Conservation (phyloP, 257 asterid genomes). For the Gardenia jasminoides region DNA sequence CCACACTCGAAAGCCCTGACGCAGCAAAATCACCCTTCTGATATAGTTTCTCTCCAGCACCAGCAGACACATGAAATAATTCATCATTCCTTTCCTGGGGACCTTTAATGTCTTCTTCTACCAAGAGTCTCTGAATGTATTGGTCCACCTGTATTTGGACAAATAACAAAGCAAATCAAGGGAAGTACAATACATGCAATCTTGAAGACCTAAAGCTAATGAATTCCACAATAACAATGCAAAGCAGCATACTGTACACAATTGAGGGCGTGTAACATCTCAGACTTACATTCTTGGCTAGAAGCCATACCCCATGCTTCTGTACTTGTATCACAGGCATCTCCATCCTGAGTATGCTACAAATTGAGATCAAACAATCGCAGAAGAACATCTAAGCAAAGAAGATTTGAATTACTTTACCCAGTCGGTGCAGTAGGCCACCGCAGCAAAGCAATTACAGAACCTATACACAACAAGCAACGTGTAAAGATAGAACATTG, state of each 20-base stretch:
- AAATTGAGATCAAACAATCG: conserved; percentile 24
- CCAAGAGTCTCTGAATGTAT: conserved; percentile 80
- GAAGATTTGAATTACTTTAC: conserved; percentile 42
- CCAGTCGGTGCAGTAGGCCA: conserved; percentile 99
- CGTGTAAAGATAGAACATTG: conserved; percentile 2
- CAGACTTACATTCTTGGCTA: conserved; percentile 67
- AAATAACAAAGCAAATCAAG: conserved; percentile 19
- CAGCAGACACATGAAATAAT: conserved; percentile 54
- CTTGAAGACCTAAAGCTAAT: conserved; percentile 12
- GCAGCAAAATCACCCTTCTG: conserved; percentile 77
- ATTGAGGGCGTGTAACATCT: neutral
- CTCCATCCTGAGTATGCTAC: conserved; percentile 72
- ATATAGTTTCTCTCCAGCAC: conserved; percentile 52
- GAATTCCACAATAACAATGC: conserved; percentile 6
- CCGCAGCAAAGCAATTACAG: conserved; percentile 78
- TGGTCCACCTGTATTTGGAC: conserved; percentile 69
- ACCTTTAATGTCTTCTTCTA: conserved; percentile 74
- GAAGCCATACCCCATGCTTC: conserved; percentile 82
- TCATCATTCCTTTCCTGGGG: conserved; percentile 51
- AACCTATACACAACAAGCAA: conserved; percentile 50
- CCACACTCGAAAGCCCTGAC: conserved; percentile 64
- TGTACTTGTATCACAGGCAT: conserved; percentile 93
- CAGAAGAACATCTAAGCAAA: conserved; percentile 15
- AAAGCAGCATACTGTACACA: neutral
- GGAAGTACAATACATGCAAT: neutral